Percentiles rank a stretch among this genome's conserved stretches.
Evolutionary conservation across 768 basidiomycete genomes (phyloP).

Genomic region (Zangia roseola): DNA sequence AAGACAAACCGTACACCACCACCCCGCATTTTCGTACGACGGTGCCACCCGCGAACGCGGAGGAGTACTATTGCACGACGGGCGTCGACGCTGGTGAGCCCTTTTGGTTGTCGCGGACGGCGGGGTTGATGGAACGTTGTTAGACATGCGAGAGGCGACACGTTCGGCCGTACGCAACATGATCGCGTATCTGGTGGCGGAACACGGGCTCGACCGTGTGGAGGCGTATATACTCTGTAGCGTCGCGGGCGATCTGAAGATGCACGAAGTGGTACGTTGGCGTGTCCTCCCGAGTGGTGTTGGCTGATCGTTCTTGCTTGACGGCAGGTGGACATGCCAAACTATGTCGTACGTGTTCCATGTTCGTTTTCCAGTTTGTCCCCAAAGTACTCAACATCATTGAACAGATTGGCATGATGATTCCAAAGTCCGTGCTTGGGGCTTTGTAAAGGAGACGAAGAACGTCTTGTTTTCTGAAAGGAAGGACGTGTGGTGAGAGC

Average conservation of each 20-base stretch:
- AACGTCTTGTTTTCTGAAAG: no score
- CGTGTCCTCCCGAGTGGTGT: not conserved
- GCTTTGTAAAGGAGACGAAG: not conserved
- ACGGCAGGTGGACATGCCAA: conserved; percentile 60
- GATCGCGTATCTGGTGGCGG: conserved; percentile 49
- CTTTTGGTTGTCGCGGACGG: not conserved
- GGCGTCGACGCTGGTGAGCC: conserved; percentile 47
- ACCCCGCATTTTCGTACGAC: conserved; percentile 54
- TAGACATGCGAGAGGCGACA: conserved; percentile 53
- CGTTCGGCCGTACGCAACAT: conserved; percentile 57
- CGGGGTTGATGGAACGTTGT: not conserved
- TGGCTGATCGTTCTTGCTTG: not conserved
- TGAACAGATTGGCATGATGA: conserved; percentile 56
- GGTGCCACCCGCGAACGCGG: conserved; percentile 12
- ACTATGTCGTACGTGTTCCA: conserved; percentile 49
- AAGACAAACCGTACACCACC: conserved; percentile 55
- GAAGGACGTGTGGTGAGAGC: not conserved
- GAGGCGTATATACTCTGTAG: conserved; percentile 64
- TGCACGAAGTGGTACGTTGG: conserved; percentile 55
- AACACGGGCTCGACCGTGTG: conserved; percentile 42
- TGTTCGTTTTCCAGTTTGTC: not conserved
- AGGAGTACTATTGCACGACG: conserved; percentile 56
- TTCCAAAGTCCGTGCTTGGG: conserved; percentile 44
- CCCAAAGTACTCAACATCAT: not conserved
- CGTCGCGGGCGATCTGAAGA: conserved; percentile 54